These are phyloP conservation scores for Cutaneotrichosporon dermatis DNA, from an alignment of 1,284 basidiomycete genomes.

Conservation along the genomic window DNA sequence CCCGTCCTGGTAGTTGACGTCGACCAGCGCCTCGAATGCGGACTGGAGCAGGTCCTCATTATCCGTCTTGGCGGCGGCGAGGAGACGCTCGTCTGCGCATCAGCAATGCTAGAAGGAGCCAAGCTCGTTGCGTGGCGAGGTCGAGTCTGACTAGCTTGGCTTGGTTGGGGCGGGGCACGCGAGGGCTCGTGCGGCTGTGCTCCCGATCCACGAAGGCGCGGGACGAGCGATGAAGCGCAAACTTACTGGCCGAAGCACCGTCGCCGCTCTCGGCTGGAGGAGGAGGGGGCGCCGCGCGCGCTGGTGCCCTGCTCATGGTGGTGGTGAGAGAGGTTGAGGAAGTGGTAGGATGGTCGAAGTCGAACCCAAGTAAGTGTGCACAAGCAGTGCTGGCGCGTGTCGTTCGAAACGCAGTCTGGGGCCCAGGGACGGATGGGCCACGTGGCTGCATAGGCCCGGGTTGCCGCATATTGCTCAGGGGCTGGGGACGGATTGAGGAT, in stretches of 20 bases:
- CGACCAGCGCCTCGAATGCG: constrained; percentile 57
- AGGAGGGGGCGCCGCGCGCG: constrained; percentile 38
- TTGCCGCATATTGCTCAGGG: too few relatives aligned
- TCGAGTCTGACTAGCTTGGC: too few relatives aligned
- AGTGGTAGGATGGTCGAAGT: neutral
- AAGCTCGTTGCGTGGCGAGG: too few relatives aligned
- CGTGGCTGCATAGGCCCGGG: too few relatives aligned
- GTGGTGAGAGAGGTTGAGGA: neutral
- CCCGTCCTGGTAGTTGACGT: constrained; percentile 76
- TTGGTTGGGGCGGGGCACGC: neutral
- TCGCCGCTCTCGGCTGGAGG: constrained; percentile 31
- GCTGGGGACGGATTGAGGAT: too few relatives aligned
- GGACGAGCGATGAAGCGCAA: neutral
- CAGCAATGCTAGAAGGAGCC: too few relatives aligned
- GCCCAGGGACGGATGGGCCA: too few relatives aligned
- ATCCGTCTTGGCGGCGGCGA: constrained; percentile 70
- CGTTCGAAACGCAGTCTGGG: too few relatives aligned
- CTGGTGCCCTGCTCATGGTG: constrained; percentile 26
- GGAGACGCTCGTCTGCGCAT: constrained; percentile 62
- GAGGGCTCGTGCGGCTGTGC: neutral
- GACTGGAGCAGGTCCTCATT: constrained; percentile 65
- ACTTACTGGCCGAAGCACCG: constrained; percentile 45
- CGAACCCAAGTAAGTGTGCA: too few relatives aligned
- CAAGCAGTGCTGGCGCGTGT: too few relatives aligned
- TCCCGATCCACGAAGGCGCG: neutral